Base-by-base conservation (phyloP, 2,329 filamentous ascomycete species). In the Talaromyces sp. region DNA sequence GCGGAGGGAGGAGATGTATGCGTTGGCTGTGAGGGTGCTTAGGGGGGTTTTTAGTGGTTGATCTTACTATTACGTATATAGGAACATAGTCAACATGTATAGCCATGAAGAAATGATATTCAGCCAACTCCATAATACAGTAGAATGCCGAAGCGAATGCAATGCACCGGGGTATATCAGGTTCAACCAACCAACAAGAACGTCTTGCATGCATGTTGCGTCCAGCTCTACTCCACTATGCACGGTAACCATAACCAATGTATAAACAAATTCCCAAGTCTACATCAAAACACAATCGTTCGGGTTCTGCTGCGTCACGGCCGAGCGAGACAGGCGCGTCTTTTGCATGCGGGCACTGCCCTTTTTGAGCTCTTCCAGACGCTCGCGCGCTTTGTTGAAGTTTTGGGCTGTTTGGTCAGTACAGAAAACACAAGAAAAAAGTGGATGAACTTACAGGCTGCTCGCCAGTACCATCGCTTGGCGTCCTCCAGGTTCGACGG, bases 401-500 rank as follows among this genome's bases (percentile, higher is more conserved):
- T 96, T 92, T 79, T 98, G 93, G 62, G 93, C 93, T 96, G 67
- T 25, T 61, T 19, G 33, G 57, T 36, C 51, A 54, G 25, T 57
- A 15, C 7, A 22, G 42, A 13, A 59, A 60, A 39, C 42, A 11
- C 52, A 55, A 55, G 44, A 42, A 6, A 11, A 51, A 58, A 49
- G 13, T n/a, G 39, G 13, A 39, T 57, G 62, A 63, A 87, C 92
- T 86, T 82, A 97, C 93, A 90, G 73, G 95, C 95, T 77, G 95
- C 93, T 74, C 93, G 85, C 85, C 93, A 97, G 78, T 99, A 99
- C 95, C 95, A 99, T 69, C 92, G 86, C 82, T 96, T 97, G 25
- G 93, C 95, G 77, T 98, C 95, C 70, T 99, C 95, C 68, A 97
- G 70, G 73, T 93, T 96, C 9, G 90, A 87, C 17, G 88, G 82